Conservation (phyloP, 148 eudicot genomes). For the Chenopodium formosanum region DNA sequence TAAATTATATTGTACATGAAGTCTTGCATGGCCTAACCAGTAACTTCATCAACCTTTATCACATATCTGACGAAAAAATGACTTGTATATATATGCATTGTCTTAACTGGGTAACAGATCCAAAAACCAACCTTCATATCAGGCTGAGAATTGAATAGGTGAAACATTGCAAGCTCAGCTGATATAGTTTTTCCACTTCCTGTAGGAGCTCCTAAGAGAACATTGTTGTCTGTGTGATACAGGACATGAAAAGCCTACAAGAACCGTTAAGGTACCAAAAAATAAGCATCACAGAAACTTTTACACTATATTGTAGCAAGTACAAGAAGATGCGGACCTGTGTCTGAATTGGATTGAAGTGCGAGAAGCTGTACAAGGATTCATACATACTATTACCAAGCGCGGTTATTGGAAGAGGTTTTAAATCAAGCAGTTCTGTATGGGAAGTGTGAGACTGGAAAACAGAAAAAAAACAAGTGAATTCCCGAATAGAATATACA, state of each 20-base stretch:
- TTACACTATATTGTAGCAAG: not conserved
- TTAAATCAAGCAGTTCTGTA: slow-evolving; percentile 90
- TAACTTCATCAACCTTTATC: not conserved
- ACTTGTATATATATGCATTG: not conserved
- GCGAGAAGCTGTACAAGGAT: slow-evolving; percentile 81
- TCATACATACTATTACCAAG: slow-evolving; percentile 77
- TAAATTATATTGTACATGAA: not conserved
- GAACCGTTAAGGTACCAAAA: not conserved
- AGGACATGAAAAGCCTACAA: slow-evolving; percentile 83
- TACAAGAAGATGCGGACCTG: slow-evolving; percentile 49
- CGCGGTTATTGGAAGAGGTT: slow-evolving; percentile 89
- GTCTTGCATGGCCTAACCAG: not conserved
- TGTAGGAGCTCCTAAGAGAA: slow-evolving; percentile 97
- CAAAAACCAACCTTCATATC: slow-evolving; percentile 72
- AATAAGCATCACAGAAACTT: not conserved
- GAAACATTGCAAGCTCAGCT: slow-evolving; percentile 99
- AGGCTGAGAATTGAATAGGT: slow-evolving; percentile 83
- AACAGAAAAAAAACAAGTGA: slow-evolving; percentile 7
- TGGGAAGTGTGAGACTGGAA: slow-evolving; percentile 81
- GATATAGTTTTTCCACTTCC: slow-evolving; percentile 99
- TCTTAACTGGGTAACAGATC: not conserved
- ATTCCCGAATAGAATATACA: not conserved
- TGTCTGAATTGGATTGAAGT: slow-evolving; percentile 98
- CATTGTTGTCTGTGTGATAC: slow-evolving; percentile 84
- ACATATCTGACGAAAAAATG: not conserved